These are phyloP conservation scores for Phaeoacremonium minimum DNA, from an alignment of 2,329 filamentous ascomycete genomes.

Conservation along the genomic window DNA sequence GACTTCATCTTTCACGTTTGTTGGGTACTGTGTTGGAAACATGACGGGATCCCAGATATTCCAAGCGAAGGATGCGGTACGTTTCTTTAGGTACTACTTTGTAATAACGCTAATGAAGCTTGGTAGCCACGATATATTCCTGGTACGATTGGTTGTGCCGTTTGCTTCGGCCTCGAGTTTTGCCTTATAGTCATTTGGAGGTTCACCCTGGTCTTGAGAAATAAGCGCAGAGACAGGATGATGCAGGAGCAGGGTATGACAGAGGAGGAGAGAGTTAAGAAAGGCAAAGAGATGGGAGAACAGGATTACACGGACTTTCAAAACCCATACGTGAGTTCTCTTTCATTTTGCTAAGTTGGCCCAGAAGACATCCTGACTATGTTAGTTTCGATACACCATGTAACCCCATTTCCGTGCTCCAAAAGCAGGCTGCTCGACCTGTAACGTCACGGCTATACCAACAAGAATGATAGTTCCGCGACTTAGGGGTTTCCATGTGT, in stretches of 20 bases:
- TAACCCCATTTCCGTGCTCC: no score
- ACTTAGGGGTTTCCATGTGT: no score
- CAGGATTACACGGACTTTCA: conserved; percentile 30
- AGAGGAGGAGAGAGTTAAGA: conserved; percentile 24
- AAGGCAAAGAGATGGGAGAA: conserved; percentile 27
- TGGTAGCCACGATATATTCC: conserved; percentile 34
- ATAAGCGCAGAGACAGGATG: conserved; percentile 24
- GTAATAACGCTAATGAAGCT: neutral
- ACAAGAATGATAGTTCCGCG: no score
- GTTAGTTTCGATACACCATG: conserved; percentile 4
- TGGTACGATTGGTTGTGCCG: conserved; percentile 31
- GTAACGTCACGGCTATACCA: no score
- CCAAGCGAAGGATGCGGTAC: conserved; percentile 31
- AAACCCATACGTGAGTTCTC: conserved; percentile 25
- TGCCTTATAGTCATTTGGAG: conserved; percentile 32
- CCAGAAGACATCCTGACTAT: neutral
- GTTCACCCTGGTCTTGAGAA: conserved; percentile 31
- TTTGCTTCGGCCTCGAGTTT: conserved; percentile 31
- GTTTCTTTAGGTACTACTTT: conserved; percentile 5
- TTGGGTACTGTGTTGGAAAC: conserved; percentile 42
- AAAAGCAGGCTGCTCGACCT: no score
- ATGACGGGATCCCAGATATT: conserved; percentile 43
- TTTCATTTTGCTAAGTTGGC: neutral
- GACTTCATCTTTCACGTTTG: conserved; percentile 37
- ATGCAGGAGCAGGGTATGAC: conserved; percentile 22